Evolutionary conservation across 2,329 filamentous ascomycete genomes (phyloP).

Genomic region (Trichoderma oligosporum): DNA sequence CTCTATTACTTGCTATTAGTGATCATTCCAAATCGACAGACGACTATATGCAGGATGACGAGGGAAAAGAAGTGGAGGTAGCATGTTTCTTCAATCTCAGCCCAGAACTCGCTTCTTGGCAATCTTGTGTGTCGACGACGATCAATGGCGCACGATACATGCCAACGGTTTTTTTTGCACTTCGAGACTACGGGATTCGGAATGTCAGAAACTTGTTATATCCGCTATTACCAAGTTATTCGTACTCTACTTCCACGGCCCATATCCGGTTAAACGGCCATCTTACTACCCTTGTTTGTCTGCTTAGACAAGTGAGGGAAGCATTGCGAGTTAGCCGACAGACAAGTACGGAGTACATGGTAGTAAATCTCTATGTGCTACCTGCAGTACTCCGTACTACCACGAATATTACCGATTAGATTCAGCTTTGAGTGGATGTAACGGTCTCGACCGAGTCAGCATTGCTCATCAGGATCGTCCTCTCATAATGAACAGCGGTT

Average conservation of each 20-base stretch:
- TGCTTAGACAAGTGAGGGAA: not conserved
- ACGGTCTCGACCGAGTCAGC: not conserved
- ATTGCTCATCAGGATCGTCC: not conserved
- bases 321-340: conserved; percentile 1
- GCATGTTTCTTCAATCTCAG: not conserved
- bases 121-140: not conserved
- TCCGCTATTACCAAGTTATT: too few species aligned
- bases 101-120: not conserved
- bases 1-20: not conserved
- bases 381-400: not conserved
- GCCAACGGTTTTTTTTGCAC: too few species aligned
- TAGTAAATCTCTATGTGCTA: not conserved
- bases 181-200: not conserved
- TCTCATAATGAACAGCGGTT: conserved; percentile 1
- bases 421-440: not conserved
- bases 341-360: not conserved
- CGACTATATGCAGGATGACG: too few species aligned
- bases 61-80: too few species aligned
- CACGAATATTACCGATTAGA: not conserved
- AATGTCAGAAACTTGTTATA: conserved; percentile 6
- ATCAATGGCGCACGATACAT: conserved; percentile 14
- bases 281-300: not conserved
- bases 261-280: not conserved
- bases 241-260: not conserved
- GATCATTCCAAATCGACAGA: not conserved